These are phyloP conservation scores for Viridothelium virens DNA, from an alignment of 495 filamentous ascomycete genomes.

Conservation along the genomic window DNA sequence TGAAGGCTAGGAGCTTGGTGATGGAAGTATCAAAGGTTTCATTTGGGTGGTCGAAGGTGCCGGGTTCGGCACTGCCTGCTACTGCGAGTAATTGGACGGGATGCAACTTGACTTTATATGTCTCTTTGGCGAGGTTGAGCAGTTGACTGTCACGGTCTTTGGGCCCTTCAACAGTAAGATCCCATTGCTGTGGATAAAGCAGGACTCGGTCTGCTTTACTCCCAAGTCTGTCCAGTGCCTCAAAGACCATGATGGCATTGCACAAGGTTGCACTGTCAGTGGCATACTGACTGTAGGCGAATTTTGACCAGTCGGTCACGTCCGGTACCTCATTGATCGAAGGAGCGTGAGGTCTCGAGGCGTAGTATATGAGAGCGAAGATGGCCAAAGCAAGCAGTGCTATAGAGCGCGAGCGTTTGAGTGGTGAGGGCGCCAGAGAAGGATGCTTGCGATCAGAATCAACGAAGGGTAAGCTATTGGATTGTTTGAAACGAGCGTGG, in stretches of 20 bases:
- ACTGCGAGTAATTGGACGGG: constrained; percentile 29
- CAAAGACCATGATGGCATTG: constrained; percentile 35
- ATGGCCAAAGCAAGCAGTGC: neutral
- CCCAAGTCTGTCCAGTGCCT: constrained; percentile 29
- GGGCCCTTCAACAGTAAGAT: constrained; percentile 19
- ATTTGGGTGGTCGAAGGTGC: constrained; percentile 17
- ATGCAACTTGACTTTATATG: constrained; percentile 32
- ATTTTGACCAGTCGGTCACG: constrained; percentile 25
- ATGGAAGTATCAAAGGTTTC: constrained; percentile 29
- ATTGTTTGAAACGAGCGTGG: neutral
- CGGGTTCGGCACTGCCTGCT: constrained; percentile 20
- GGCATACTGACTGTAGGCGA: constrained; percentile 35
- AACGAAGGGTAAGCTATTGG: neutral
- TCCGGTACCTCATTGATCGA: neutral
- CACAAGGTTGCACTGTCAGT: constrained; percentile 34
- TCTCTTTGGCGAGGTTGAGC: constrained; percentile 27
- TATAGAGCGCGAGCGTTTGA: constrained; percentile 1
- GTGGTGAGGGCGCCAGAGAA: neutral
- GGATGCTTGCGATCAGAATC: neutral
- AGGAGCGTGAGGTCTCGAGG: neutral
- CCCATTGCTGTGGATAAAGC: constrained; percentile 33
- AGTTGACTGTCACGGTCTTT: constrained; percentile 27
- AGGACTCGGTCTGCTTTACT: constrained; percentile 34
- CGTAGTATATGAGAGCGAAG: neutral
- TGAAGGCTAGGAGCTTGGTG: constrained; percentile 35